Percentiles rank a stretch among this genome's conserved stretches.
These are phyloP conservation scores for Chytriomyces sp. DNA, from an alignment of 192 early-diverging fungal species.

Conservation along the genomic window DNA sequence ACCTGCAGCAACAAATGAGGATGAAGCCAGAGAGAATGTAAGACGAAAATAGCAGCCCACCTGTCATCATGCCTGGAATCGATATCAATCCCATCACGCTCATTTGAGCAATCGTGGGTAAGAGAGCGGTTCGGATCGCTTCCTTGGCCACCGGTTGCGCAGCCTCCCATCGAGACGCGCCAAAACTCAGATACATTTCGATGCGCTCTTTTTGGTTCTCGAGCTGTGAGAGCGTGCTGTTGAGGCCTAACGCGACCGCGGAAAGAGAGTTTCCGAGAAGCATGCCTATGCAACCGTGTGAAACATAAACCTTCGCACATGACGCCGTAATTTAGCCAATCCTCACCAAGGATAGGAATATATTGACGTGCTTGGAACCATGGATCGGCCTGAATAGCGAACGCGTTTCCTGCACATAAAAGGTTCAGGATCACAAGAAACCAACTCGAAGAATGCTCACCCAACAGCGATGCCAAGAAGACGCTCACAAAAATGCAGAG, in stretches of 20 bases:
- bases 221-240: slow-evolving; percentile 26
- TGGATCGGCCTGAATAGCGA: slow-evolving; percentile 70
- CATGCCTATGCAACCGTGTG: too few relatives aligned
- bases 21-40: background rate
- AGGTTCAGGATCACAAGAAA: background rate
- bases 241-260: slow-evolving; percentile 33
- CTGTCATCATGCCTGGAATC: slow-evolving; percentile 66
- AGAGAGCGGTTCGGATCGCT: slow-evolving; percentile 70
- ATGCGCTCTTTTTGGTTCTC: slow-evolving; percentile 40
- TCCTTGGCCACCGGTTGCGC: slow-evolving; percentile 71
- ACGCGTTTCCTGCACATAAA: slow-evolving; percentile 53
- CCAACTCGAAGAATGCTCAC: slow-evolving; percentile 31
- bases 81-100: slow-evolving; percentile 81
- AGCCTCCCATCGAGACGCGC: slow-evolving; percentile 82
- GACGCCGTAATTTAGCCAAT: too few relatives aligned
- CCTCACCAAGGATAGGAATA: slow-evolving; percentile 86
- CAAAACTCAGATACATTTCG: slow-evolving; percentile 69
- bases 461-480: slow-evolving; percentile 55
- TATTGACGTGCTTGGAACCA: slow-evolving; percentile 75
- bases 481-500: slow-evolving; percentile 56
- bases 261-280: slow-evolving; percentile 69
- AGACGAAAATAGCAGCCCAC: background rate
- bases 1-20: slow-evolving; percentile 64
- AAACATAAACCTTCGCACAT: too few relatives aligned
- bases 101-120: slow-evolving; percentile 81